Evolutionary conservation across 2,329 filamentous ascomycete species (phyloP).

Genomic region (Colletotrichum tropicicola): DNA sequence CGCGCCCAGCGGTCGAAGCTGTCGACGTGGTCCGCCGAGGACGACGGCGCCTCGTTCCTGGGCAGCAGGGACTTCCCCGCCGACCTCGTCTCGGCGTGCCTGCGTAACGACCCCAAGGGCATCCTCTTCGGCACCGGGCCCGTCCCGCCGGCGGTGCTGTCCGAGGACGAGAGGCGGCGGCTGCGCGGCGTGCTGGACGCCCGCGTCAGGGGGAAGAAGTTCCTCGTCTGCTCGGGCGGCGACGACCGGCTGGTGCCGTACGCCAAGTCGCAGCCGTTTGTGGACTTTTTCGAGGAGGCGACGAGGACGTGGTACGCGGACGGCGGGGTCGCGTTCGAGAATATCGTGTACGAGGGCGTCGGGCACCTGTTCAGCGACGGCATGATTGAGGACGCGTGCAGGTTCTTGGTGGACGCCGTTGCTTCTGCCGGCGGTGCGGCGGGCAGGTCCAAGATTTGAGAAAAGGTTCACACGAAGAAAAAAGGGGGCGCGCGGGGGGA

Average conservation of each 20-base stretch:
- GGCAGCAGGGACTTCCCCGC: slow-evolving; percentile 82
- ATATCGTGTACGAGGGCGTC: slow-evolving; percentile 73
- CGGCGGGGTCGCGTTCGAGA: slow-evolving; percentile 64
- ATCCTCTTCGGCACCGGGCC: slow-evolving; percentile 69
- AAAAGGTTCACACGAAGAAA: neutral
- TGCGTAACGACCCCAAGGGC: slow-evolving; percentile 77
- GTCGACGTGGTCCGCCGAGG: slow-evolving; percentile 63
- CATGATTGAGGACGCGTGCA: slow-evolving; percentile 74
- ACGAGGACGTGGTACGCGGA: slow-evolving; percentile 62
- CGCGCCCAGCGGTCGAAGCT: slow-evolving; percentile 79
- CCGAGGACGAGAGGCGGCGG: slow-evolving; percentile 50
- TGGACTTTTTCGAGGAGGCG: slow-evolving; percentile 68
- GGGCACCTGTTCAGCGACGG: slow-evolving; percentile 74
- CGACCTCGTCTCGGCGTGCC: slow-evolving; percentile 70
- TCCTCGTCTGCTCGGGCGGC: slow-evolving; percentile 72
- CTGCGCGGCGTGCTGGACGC: slow-evolving; percentile 56
- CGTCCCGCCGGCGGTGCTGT: slow-evolving; percentile 37
- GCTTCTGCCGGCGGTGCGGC: slow-evolving; percentile 37
- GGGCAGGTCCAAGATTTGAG: slow-evolving; percentile 38
- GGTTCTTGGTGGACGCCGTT: slow-evolving; percentile 66
- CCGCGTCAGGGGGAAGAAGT: slow-evolving; percentile 67
- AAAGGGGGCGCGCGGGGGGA: neutral
- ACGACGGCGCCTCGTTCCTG: slow-evolving; percentile 71
- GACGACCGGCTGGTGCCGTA: slow-evolving; percentile 80
- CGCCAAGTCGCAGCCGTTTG: slow-evolving; percentile 64